Base-by-base conservation (phyloP, 345 rosid species). In the Erysimum cheiranthoides region DNA sequence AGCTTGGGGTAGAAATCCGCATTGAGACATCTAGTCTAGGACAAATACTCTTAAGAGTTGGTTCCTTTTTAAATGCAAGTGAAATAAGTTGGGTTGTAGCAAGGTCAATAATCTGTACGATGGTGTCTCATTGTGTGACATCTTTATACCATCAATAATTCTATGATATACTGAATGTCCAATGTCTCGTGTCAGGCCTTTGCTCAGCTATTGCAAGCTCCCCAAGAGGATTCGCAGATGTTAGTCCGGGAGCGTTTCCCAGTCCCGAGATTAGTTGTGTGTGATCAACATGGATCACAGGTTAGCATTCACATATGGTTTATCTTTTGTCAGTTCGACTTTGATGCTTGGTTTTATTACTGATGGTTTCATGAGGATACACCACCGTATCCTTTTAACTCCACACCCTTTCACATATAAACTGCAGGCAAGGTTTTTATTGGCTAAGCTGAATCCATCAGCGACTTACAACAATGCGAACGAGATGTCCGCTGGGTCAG, bases 221-320 rank as follows among this genome's bases (percentile, higher is more conserved):
- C 99, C 27, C 90, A 80, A 32, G 92, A 78, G 62, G 99, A 95
- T 82, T 78, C 96, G 7, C 86, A 82, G 63, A 75, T 88, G 84
- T 83, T 95, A 70, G 85, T 87, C 32, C 84, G 42, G 69, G 99
- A 93, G 42, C 99, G 97, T 27, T 95, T 95, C 79, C 99, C 99
- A 10, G 97, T 89, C 50, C 97, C 99, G 16, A 89, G 98, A 87
- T 68, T 92, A 84, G 99, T 95, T 57, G 90, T 95, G 8, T 95
- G 99, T 70, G 98, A 95, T 82, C 99, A 95, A 82, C 99, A 95
- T 84, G 99, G 99, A 69, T 95, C 99, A 30, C 99, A 95, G 98
- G 99, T 90, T 50, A 51, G 87, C 16, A 57, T 62, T 70, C 13
- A 50, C 65, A 64, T 56, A 58, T 49, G 38, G 27, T 66, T 21